Evolutionary conservation across 306 rosid species (phyloP), one percentile per base, ranked within the genome.

Genomic region (Lotus japonicus): DNA sequence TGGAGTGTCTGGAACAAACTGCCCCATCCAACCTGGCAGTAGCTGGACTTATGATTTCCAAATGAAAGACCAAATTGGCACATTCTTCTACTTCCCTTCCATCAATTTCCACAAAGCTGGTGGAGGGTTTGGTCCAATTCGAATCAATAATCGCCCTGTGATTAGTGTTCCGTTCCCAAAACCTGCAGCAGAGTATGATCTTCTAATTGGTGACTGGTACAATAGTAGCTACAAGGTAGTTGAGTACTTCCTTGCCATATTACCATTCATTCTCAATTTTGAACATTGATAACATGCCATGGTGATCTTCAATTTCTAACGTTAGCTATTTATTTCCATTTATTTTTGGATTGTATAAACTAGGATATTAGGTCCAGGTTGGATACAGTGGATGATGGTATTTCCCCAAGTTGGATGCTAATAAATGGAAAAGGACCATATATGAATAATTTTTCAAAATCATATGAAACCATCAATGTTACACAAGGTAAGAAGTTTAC

Each of bases 1-100:
- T 84, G 96, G 99, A 39, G 97, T 94, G 17, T 87, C 96, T 0
- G 96, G 97, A 33, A 88, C 92, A 51, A 88, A 90, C 63, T 90
- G 96, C 66, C 95, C 96, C 7, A 90, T 94, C 44, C 77, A 57
- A 65, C 82, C 97, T 0, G 81, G 82, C 3, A 77, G 46, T 0
- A 90, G 78, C 75, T 94, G 94, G 90, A 94, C 95, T 17, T 87
- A 81, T 51, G 87, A 42, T 68, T 88, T 95, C 75, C 79, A 81
- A 35, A 55, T 79, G 7, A 95, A 90, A 79, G 99, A 90, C 69
- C 99, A 95, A 70, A 90, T 95, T 46, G 96, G 95, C 64, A 85
- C 83, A 18, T 90, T 88, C 88, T 86, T 74, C 79, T 95, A 95
- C 80, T 90, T 88, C 41, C 96, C 96, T 55, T 87, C 96, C 73